Evolutionary conservation across 2,329 filamentous ascomycete species (phyloP).

Genomic region (Phyllosticta citrichinensis): DNA sequence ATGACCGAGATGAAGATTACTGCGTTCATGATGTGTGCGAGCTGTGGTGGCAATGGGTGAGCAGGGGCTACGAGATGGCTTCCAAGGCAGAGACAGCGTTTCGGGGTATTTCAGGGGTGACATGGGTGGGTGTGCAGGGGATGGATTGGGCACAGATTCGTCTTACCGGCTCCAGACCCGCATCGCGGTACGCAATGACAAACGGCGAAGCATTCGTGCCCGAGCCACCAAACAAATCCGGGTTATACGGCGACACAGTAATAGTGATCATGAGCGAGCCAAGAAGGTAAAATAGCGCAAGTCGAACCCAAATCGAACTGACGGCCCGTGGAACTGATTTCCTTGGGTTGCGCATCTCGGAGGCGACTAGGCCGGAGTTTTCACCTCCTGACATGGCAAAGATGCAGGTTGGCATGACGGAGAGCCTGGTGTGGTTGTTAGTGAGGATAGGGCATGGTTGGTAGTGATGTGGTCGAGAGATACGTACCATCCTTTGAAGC

Average conservation of each 20-base stretch:
- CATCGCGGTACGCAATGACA: conserved; percentile 35
- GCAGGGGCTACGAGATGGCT: background rate
- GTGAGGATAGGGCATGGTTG: background rate
- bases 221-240: conserved; percentile 30
- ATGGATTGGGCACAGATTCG: background rate
- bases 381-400: conserved; percentile 35
- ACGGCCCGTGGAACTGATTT: conserved; percentile 36
- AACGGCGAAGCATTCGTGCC: conserved; percentile 39
- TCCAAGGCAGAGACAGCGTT: background rate
- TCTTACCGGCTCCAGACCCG: conserved; percentile 22
- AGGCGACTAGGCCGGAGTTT: conserved; percentile 34
- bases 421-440: conserved; percentile 10
- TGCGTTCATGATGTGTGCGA: conserved; percentile 40
- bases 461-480: too few relatives aligned
- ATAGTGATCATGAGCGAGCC: conserved; percentile 37
- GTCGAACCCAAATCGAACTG: conserved; percentile 37
- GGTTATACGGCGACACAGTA: conserved; percentile 32
- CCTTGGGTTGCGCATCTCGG: conserved; percentile 34
- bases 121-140: too few relatives aligned
- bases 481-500: conserved; percentile 31
- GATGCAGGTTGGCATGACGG: conserved; percentile 28
- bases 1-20: conserved; percentile 40
- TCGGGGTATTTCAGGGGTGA: too few relatives aligned
- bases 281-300: conserved; percentile 37
- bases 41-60: conserved; percentile 16